Base-by-base conservation (phyloP, 139 green algal genomes). In the Tetradesmus obliquus region DNA sequence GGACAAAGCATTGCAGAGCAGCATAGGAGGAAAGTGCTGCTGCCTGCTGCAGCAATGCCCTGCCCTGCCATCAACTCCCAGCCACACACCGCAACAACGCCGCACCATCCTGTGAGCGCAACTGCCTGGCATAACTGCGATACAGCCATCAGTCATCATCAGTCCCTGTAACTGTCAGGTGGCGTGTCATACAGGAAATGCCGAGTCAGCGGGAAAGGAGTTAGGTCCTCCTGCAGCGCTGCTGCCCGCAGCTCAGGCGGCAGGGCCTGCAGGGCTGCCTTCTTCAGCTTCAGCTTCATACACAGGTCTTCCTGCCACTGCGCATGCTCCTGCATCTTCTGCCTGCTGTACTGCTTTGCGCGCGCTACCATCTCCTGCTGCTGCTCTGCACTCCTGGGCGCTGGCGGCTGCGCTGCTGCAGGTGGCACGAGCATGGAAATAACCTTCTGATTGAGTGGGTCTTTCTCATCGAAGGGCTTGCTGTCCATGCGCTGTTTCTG, bases 141-240 rank as follows among this genome's bases (percentile, higher is more conserved):
- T 45, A 57, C 32, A 84, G 12, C 7, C 32, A 84, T 5, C 5
- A 84, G 2, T 58, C 32, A 45, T 4, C 82, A 22, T 83, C 53
- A 90, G 45, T 89, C 82, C 54, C 71, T 32, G 72, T 92, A 92
- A 1, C 55, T 62, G 19, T 90, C 83, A 20, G 90, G 90, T 10
- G 90, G 90, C 7, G 69, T 86, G 32, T 92, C 84, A 82, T 90
- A 92, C 83, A 92, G 24, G 45, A 55, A 88, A n/a, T 92, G 83
- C 55, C 90, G 60, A 3, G 90, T 90, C 19, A 92, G 55, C 8
- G 90, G 90, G 90, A 92, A 90, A 5, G 90, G 90, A 5, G 53
- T 45, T 6, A 86, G 20, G 84, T 92, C 90, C 57, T 92, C 83
- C 55, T 71, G 22, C 22, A 45, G 6, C 5, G 90, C 90, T 71